Base-by-base conservation (phyloP, 2,329 filamentous ascomycete species). In the Esteya vermicola region DNA sequence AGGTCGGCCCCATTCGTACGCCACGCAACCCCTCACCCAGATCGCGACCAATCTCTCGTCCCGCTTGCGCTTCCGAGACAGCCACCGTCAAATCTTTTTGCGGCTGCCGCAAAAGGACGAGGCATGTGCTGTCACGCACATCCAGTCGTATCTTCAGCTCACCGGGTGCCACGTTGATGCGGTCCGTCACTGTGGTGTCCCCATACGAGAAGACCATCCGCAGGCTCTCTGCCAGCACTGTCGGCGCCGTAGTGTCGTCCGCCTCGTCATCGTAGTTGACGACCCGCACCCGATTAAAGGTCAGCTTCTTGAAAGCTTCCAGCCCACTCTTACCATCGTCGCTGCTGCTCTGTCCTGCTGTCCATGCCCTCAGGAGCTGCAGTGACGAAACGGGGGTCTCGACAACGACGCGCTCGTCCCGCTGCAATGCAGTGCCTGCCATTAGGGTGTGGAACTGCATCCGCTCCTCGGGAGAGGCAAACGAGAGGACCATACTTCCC, bases 31-130 rank as follows among this genome's bases (percentile, higher is more conserved):
- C 69, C n/a, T 77, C 69, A 1, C 68, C 58, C 43, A 93, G 64
- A 35, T 76, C 75, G 23, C 71, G 68, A 0, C 75, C 65, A 27
- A 81, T 59, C 42, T 81, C 77, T 44, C 72, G 71, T 19, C 71
- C 59, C 13, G 75, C 65, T 43, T 79, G 68, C 25, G 76, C 72
- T 47, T 85, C 80, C 0, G 76, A 79, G 32, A 93, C 65, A 0
- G 83, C 80, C 40, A 86, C 66, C 0, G 82, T 85, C 57, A 89
- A 63, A 53, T 93, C 85, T 42, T 74, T 65, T 57, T 93, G 86
- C 3, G 78, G 72, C 43, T 80, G 75, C 30, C 86, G 78, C 41
- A 82, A 64, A 28, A 89, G 59, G 45, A 75, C 74, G 36, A 91
- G 59, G 13, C 75, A 63, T 37, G 74, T 75, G 19, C 68, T 67